Conservation (phyloP, 805 yeast genomes). For the Sungouiozyma intestinalis region DNA sequence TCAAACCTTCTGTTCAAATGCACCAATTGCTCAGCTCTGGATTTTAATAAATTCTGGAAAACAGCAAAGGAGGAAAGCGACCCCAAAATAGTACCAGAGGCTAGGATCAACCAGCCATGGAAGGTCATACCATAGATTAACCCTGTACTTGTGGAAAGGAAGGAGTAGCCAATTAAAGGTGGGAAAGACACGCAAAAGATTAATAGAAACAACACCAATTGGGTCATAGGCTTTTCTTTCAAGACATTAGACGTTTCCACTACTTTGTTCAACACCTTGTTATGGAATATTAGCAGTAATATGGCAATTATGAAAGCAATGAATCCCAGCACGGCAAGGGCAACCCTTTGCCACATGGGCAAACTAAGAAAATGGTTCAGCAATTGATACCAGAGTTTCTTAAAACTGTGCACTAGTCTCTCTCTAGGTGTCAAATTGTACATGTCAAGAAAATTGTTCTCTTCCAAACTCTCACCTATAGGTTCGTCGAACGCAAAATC, state of each 20-base stretch:
- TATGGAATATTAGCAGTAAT: constrained; percentile 18
- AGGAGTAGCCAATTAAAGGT: constrained; percentile 76
- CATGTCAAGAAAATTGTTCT: constrained; percentile 25
- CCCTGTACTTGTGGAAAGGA: constrained; percentile 58
- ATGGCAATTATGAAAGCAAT: constrained; percentile 11
- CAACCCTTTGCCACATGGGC: constrained; percentile 16
- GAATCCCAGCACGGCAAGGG: constrained; percentile 9
- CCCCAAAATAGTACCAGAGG: constrained; percentile 60
- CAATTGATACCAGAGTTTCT: constrained; percentile 7
- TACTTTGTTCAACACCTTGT: constrained; percentile 24
- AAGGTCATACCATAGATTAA: constrained; percentile 69
- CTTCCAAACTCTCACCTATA: constrained; percentile 10
- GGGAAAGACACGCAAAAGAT: constrained; percentile 75
- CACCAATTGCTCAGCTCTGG: constrained; percentile 51
- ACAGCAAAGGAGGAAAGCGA: constrained; percentile 63
- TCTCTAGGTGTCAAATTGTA: constrained; percentile 27
- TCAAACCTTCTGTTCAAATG: constrained; percentile 52
- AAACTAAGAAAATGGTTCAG: constrained; percentile 11
- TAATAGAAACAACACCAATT: constrained; percentile 38
- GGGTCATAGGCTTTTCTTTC: constrained; percentile 32
- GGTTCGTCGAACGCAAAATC: constrained; percentile 7
- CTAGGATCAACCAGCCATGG: constrained; percentile 68
- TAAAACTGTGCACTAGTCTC: constrained; percentile 17
- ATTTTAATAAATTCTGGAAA: constrained; percentile 48
- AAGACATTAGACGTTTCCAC: constrained; percentile 38